Base-by-base conservation (phyloP, 306 rosid species). In the Cicer chorassanicum region DNA sequence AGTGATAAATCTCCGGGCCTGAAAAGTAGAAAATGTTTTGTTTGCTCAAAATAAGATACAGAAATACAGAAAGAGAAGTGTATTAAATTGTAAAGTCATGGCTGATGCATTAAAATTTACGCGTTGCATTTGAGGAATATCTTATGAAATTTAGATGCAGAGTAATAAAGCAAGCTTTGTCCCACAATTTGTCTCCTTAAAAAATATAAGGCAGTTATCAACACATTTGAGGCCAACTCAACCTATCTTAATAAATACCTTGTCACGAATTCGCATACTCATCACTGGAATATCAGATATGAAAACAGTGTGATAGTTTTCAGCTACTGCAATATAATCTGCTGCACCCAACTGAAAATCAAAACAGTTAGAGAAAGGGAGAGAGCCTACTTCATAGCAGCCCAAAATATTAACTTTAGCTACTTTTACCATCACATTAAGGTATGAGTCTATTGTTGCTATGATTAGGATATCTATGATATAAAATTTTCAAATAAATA, bases 251-350 rank as follows among this genome's bases (percentile, higher is more conserved):
- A 50, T 14, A 3, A 19, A 74, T 85, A 93, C 98, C 98, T 90
- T 88, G 86, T 93, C 98, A 56, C 98, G 82, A 53, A 88, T 89
- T 59, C 91, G 93, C 97, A 93, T 91, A 67, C 98, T 93, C 98
- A 93, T 93, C 64, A 72, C 48, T 64, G 98, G 98, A 78, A 93
- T 91, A 81, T 84, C 85, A 74, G 91, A 88, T 80, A 93, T 83
- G 87, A 93, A 91, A 65, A 93, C 84, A 15, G 97, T 93, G 79
- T 93, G 98, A 81, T 80, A 91, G 81, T 88, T 91, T 78, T 91
- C 92, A 24, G 98, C 98, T 9, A 93, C 89, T 48, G 98, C 98
- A 86, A 93, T 93, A 81, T 93, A 93, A 76, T 93, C 98, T 39
- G 98, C 98, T 73, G 98, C 98, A 61, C 98, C 97, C 83, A 93